Conservation (phyloP, 2,329 filamentous ascomycete species). For the Coniochaeta prunicola region DNA sequence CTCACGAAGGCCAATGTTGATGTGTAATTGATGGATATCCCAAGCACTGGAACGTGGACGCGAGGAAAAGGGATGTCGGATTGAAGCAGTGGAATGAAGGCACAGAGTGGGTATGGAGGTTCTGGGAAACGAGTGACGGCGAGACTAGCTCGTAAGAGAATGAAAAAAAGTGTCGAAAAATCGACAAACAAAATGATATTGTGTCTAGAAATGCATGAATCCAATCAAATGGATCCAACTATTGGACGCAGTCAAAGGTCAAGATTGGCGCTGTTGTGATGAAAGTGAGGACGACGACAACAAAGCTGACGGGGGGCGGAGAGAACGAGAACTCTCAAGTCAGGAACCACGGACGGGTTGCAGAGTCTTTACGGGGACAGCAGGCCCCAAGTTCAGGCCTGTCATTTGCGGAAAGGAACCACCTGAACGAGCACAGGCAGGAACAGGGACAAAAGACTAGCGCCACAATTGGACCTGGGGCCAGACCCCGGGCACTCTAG, state of each 20-base stretch:
- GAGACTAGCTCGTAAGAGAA: constrained; percentile 39
- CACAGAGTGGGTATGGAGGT: not conserved
- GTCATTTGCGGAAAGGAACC: constrained; percentile 1
- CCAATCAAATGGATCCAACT: constrained; percentile 18
- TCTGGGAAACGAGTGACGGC: constrained; percentile 33
- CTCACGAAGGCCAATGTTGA: not conserved
- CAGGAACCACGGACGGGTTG: not conserved
- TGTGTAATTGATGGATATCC: not conserved
- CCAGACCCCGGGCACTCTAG: not conserved
- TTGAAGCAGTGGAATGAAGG: not conserved
- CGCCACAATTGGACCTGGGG: not conserved
- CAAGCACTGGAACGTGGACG: not conserved
- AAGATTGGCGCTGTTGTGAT: not conserved
- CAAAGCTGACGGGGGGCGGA: not conserved
- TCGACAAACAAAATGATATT: constrained; percentile 18
- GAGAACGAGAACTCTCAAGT: not conserved
- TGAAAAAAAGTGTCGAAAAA: constrained; percentile 18
- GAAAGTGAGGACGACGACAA: not conserved
- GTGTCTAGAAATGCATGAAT: constrained; percentile 20
- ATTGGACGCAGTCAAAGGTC: not conserved
- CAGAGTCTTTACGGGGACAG: not conserved
- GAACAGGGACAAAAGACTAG: not conserved
- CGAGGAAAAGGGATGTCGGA: not conserved
- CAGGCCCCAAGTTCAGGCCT: not conserved
- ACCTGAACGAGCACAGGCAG: not conserved